Percentiles rank a stretch among this genome's conserved stretches.
Evolutionary conservation across 495 filamentous ascomycete species (phyloP).

Genomic region (Penicillium parvum): DNA sequence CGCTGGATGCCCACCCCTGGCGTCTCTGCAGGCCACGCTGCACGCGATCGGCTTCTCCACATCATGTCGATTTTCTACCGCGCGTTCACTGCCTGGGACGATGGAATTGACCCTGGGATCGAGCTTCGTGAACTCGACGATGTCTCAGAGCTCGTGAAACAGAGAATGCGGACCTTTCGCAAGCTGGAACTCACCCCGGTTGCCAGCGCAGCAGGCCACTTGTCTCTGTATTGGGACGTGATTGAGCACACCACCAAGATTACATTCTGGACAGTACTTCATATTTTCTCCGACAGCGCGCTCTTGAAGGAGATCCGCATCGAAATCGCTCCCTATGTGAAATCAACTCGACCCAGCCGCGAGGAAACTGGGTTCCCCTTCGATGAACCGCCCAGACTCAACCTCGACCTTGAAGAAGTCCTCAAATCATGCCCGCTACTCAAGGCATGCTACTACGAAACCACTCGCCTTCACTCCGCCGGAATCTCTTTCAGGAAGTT

Average conservation of each 20-base stretch:
- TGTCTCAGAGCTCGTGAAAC: constrained; percentile 45
- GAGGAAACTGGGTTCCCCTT: constrained; percentile 51
- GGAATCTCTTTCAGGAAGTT: constrained; percentile 42
- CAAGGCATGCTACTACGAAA: constrained; percentile 52
- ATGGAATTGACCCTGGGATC: constrained; percentile 41
- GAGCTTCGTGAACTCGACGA: constrained; percentile 52
- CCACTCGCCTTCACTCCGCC: constrained; percentile 49
- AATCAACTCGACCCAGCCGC: constrained; percentile 37
- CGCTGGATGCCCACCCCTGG: constrained; percentile 48
- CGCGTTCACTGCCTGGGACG: constrained; percentile 44
- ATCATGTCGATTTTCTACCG: constrained; percentile 44
- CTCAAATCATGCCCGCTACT: constrained; percentile 46
- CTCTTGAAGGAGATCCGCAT: constrained; percentile 46
- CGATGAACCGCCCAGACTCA: constrained; percentile 46
- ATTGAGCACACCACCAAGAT: constrained; percentile 48
- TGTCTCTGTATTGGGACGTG: constrained; percentile 50
- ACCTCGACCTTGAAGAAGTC: constrained; percentile 43
- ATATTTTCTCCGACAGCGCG: constrained; percentile 43
- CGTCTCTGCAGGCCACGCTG: constrained; percentile 48
- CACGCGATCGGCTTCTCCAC: constrained; percentile 47
- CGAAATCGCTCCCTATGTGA: constrained; percentile 48
- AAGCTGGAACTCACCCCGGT: constrained; percentile 27
- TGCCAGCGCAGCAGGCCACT: constrained; percentile 31
- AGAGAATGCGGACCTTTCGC: constrained; percentile 38
- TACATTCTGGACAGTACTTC: constrained; percentile 55